A percentile compares a stretch with the other conserved stretches of the same genome.
Evolutionary conservation across 2,329 filamentous ascomycete genomes (phyloP).

Genomic region (Zopfia rhizophila): DNA sequence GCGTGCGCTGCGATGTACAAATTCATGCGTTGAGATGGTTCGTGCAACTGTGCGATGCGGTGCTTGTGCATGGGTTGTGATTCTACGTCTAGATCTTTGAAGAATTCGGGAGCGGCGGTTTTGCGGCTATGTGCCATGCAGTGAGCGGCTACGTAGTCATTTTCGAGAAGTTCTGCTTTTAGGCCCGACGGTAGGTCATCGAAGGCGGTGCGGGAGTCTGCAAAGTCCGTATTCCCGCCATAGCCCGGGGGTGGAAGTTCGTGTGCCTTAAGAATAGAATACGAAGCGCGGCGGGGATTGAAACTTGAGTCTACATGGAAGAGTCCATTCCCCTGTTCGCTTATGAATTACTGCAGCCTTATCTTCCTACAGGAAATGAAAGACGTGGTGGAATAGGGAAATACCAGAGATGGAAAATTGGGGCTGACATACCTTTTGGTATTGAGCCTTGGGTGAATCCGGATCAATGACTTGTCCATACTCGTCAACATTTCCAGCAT

Average conservation of each 20-base stretch:
- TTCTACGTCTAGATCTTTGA: slow-evolving; percentile 56
- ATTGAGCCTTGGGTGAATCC: slow-evolving; percentile 49
- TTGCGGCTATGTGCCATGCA: slow-evolving; percentile 64
- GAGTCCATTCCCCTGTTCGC: slow-evolving; percentile 44
- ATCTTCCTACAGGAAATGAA: too few species aligned
- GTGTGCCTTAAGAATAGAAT: slow-evolving; percentile 30
- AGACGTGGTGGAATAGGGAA: slow-evolving; percentile 51
- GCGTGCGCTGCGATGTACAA: slow-evolving; percentile 64
- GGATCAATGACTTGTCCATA: slow-evolving; percentile 59
- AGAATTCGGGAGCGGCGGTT: slow-evolving; percentile 60
- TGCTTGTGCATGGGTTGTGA: slow-evolving; percentile 55
- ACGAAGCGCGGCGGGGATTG: slow-evolving; percentile 32
- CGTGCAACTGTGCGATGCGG: slow-evolving; percentile 61
- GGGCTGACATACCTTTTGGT: slow-evolving; percentile 50
- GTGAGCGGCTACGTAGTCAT: slow-evolving; percentile 28
- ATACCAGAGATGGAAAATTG: too few species aligned
- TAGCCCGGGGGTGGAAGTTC: slow-evolving; percentile 32
- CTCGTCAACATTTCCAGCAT: slow-evolving; percentile 65
- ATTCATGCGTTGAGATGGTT: slow-evolving; percentile 62
- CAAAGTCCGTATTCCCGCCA: slow-evolving; percentile 36
- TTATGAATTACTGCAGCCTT: too few species aligned
- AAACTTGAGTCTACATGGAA: slow-evolving; percentile 36
- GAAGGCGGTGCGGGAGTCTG: slow-evolving; percentile 34
- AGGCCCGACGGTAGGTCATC: slow-evolving; percentile 38
- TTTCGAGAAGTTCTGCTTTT: slow-evolving; percentile 34